phyloP scores from a whole-genome alignment of 805 yeast genomes.

The Teunomyces stri region DNA sequence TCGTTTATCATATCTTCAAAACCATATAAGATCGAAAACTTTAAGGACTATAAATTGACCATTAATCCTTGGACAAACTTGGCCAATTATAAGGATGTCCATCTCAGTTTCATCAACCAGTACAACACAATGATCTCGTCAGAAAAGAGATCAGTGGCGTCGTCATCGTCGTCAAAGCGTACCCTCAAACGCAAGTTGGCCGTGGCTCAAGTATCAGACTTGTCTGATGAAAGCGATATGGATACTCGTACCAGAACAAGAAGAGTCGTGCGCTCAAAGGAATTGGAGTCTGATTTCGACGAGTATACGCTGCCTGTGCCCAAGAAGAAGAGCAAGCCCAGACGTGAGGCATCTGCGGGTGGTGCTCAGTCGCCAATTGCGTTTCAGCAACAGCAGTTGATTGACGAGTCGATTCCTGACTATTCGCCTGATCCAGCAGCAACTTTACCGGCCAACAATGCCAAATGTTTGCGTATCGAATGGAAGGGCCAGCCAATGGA shows the following conservation, averaged over 20 bases:
- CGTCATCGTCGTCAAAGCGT: neutral
- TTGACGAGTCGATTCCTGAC: slow-evolving; percentile 75
- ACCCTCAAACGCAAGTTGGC: slow-evolving; percentile 11
- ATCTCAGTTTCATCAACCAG: slow-evolving; percentile 51
- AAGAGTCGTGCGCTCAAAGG: slow-evolving; percentile 45
- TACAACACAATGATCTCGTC: slow-evolving; percentile 35
- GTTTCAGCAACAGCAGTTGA: slow-evolving; percentile 46
- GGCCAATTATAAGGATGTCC: slow-evolving; percentile 46
- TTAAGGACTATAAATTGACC: slow-evolving; percentile 44
- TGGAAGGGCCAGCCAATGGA: slow-evolving; percentile 99
- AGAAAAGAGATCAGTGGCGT: slow-evolving; percentile 6
- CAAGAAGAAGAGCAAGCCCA: slow-evolving; percentile 41
- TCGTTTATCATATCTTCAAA: slow-evolving; percentile 7
- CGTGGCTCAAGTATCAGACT: slow-evolving; percentile 1
- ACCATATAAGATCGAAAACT: slow-evolving; percentile 48
- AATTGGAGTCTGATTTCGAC: slow-evolving; percentile 17
- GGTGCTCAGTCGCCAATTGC: slow-evolving; percentile 26
- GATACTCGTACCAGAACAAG: slow-evolving; percentile 56
- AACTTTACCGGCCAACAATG: slow-evolving; percentile 61
- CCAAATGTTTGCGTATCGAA: slow-evolving; percentile 78
- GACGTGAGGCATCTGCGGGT: slow-evolving; percentile 28
- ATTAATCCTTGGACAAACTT: slow-evolving; percentile 53
- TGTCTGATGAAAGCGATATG: slow-evolving; percentile 19
- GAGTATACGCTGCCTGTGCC: slow-evolving; percentile 27
- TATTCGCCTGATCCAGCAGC: slow-evolving; percentile 65